phyloP scores from a whole-genome alignment of 73 alveolate species.

The Paramecium bursaria region DNA sequence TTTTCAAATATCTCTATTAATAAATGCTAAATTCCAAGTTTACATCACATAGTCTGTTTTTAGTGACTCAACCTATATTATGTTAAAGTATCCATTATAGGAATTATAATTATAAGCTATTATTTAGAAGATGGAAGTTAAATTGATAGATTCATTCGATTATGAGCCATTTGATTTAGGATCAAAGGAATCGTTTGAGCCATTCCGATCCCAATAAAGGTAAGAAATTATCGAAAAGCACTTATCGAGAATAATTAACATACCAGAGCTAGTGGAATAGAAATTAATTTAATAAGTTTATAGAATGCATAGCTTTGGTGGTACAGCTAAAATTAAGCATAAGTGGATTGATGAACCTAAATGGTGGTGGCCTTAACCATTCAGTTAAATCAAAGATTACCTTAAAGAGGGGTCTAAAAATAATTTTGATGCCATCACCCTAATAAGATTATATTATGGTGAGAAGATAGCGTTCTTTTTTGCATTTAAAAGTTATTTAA shows the following conservation, averaged over 20 bases:
- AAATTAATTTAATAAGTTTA: conserved; percentile 22
- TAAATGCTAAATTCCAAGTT: conserved; percentile 60
- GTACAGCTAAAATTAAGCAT: conserved; percentile 51
- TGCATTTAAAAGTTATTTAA: conserved; percentile 63
- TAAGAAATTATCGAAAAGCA: conserved; percentile 60
- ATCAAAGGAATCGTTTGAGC: conserved; percentile 44
- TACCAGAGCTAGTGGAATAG: conserved; percentile 40
- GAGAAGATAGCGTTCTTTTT: conserved; percentile 65
- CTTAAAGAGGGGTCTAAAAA: conserved; percentile 42
- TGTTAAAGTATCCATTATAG: conserved; percentile 45
- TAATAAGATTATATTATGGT: conserved; percentile 64
- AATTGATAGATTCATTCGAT: conserved; percentile 61
- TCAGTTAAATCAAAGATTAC: conserved; percentile 58
- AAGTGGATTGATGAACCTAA: conserved; percentile 61
- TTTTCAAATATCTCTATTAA: conserved; percentile 45
- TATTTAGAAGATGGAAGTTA: conserved; percentile 52
- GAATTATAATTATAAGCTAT: conserved; percentile 34
- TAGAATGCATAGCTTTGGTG: conserved; percentile 70
- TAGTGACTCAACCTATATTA: conserved; percentile 30
- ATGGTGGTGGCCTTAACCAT: conserved; percentile 65
- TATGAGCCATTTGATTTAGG: conserved; percentile 64
- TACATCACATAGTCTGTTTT: conserved; percentile 14
- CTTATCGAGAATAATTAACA: conserved; percentile 29
- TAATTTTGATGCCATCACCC: conserved; percentile 46
- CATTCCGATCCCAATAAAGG: conserved; percentile 65